Conservation (phyloP, 108 stramenopile genomes). For the Skeletonema menzelii region DNA sequence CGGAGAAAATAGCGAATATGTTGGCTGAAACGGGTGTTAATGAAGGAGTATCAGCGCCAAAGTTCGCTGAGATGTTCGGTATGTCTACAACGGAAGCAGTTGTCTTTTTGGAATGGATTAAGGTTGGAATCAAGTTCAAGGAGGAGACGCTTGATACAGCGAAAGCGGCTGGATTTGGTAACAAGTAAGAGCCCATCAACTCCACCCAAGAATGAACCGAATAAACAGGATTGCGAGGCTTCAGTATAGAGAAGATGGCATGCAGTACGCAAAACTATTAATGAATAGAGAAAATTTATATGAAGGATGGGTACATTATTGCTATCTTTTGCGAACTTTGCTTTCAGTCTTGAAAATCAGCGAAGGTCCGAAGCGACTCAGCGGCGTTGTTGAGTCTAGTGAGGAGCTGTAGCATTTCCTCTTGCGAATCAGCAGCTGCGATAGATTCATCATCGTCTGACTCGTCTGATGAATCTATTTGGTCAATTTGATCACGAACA, state of each 20-base stretch:
- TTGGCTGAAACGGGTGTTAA: slow-evolving; percentile 29
- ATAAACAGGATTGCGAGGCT: too few relatives aligned
- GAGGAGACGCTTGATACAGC: slow-evolving; percentile 61
- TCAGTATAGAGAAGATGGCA: not conserved
- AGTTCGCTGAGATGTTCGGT: slow-evolving; percentile 70
- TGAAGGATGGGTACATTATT: not conserved
- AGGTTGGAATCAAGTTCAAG: slow-evolving; percentile 77
- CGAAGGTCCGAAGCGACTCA: slow-evolving; percentile 35
- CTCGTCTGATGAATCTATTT: slow-evolving; percentile 31
- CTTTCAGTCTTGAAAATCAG: not conserved
- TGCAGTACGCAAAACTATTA: too few relatives aligned
- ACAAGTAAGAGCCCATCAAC: not conserved
- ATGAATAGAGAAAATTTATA: not conserved
- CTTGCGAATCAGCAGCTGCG: slow-evolving; percentile 25
- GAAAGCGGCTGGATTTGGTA: slow-evolving; percentile 55
- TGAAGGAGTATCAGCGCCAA: slow-evolving; percentile 54
- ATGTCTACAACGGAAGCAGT: slow-evolving; percentile 70
- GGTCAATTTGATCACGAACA: slow-evolving; percentile 38
- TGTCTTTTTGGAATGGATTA: slow-evolving; percentile 82
- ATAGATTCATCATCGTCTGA: slow-evolving; percentile 17
- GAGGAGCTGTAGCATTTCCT: slow-evolving; percentile 44
- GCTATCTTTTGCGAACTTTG: not conserved
- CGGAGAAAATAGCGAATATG: slow-evolving; percentile 57
- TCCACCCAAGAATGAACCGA: too few relatives aligned
- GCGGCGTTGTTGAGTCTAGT: slow-evolving; percentile 41